These are phyloP conservation scores for Leccinum pachyderme DNA, from an alignment of 1,284 basidiomycete genomes.

Conservation along the genomic window DNA sequence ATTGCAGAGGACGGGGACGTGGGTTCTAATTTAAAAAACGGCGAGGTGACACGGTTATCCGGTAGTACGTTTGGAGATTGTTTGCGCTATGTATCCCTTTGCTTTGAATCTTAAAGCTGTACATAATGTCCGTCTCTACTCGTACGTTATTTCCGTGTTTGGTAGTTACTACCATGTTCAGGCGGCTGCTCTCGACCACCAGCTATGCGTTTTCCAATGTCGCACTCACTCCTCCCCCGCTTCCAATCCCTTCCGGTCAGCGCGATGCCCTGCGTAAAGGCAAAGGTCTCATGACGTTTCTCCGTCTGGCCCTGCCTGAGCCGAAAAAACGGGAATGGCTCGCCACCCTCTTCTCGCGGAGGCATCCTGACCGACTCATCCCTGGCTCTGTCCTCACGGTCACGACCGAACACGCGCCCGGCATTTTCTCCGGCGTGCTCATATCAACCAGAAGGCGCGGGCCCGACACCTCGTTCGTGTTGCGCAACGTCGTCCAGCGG, in stretches of 20 bases:
- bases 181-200: slow-evolving; percentile 28
- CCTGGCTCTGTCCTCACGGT: slow-evolving; percentile 84
- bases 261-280: slow-evolving; percentile 54
- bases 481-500: slow-evolving; percentile 86
- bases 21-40: slow-evolving; percentile 50
- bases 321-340: slow-evolving; percentile 70
- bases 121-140: slow-evolving; percentile 21
- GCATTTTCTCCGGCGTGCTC: slow-evolving; percentile 83
- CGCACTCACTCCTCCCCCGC: slow-evolving; percentile 53
- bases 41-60: slow-evolving; percentile 11
- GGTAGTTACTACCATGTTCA: slow-evolving; percentile 9
- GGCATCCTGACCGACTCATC: slow-evolving; percentile 62
- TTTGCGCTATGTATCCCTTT: slow-evolving; percentile 30
- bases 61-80: slow-evolving; percentile 19
- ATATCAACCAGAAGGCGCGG: slow-evolving; percentile 79
- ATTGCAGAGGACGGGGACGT: slow-evolving; percentile 63
- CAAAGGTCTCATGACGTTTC: slow-evolving; percentile 76
- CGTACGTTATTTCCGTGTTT: slow-evolving; percentile 17
- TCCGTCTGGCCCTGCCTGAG: slow-evolving; percentile 63
- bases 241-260: slow-evolving; percentile 41
- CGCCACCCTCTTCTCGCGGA: slow-evolving; percentile 66
- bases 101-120: slow-evolving; percentile 30
- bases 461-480: slow-evolving; percentile 75
- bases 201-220: slow-evolving; percentile 76
- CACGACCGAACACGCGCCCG: slow-evolving; percentile 67